phyloP scores from a whole-genome alignment of 2,329 filamentous ascomycete species.

The Chaetomiaceae sp. region DNA sequence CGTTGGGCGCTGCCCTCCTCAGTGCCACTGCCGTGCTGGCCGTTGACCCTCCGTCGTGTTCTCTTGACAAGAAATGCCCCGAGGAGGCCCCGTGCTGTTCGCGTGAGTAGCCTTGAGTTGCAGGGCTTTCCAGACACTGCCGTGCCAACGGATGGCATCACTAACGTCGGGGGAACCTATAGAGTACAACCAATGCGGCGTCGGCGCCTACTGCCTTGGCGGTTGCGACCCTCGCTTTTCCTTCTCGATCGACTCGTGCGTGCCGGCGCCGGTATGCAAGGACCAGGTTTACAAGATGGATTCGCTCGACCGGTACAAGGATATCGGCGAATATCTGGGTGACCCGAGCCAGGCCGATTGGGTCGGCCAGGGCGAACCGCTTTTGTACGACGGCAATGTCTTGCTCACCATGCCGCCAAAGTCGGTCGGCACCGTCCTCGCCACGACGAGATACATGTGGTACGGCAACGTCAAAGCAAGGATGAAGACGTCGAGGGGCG shows the following conservation, averaged over 20 bases:
- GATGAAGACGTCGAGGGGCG: constrained; percentile 77
- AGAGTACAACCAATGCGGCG: constrained; percentile 92
- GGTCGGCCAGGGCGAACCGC: constrained; percentile 77
- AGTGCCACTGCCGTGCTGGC: constrained; percentile 38
- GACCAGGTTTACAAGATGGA: constrained; percentile 69
- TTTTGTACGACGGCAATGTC: constrained; percentile 63
- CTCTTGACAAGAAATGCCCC: constrained; percentile 60
- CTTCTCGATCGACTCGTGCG: constrained; percentile 76
- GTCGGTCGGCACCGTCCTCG: constrained; percentile 82
- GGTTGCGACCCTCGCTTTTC: constrained; percentile 90
- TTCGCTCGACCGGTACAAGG: constrained; percentile 62
- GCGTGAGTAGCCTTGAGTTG: constrained; percentile 50
- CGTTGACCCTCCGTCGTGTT: constrained; percentile 39
- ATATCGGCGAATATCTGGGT: constrained; percentile 80
- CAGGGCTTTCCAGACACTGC: background rate
- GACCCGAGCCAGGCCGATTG: constrained; percentile 77
- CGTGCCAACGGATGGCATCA: background rate
- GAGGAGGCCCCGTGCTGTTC: constrained; percentile 72
- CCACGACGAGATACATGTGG: constrained; percentile 86
- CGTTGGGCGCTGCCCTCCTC: constrained; percentile 38
- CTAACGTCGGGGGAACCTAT: constrained; percentile 22
- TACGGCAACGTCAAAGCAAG: constrained; percentile 88
- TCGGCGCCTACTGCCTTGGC: constrained; percentile 91
- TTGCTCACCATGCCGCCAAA: constrained; percentile 85
- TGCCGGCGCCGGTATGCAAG: constrained; percentile 78